phyloP scores from a whole-genome alignment of 164 flowering plant species.

The Pachysandra terminalis region DNA sequence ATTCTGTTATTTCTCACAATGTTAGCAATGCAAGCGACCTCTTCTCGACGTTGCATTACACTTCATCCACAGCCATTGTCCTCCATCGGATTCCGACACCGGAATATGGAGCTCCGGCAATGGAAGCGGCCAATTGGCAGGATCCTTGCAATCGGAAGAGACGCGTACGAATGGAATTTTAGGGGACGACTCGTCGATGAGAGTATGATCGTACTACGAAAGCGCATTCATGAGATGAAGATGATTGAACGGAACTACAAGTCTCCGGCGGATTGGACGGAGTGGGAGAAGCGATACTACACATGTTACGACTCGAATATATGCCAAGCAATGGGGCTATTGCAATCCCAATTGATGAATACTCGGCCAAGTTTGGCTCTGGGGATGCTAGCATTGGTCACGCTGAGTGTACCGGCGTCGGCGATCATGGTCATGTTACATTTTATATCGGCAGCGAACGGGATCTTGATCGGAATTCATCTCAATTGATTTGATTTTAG shows the following conservation, averaged over 20 bases:
- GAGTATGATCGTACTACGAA: conserved; percentile 18
- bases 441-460: not conserved
- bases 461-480: not conserved
- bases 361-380: conserved; percentile 17
- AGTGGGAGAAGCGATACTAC: conserved; percentile 21
- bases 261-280: conserved; percentile 18
- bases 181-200: conserved; percentile 15
- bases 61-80: too few relatives aligned
- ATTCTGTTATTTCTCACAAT: too few relatives aligned
- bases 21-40: too few relatives aligned
- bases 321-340: too few relatives aligned
- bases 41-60: too few relatives aligned
- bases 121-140: too few relatives aligned
- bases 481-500: too few relatives aligned
- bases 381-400: conserved; percentile 13
- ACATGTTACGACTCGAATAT: not conserved
- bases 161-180: not conserved
- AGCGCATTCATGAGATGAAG: conserved; percentile 23
- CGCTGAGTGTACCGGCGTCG: conserved; percentile 16
- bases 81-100: too few relatives aligned
- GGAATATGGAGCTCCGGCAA: too few relatives aligned
- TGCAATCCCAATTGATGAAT: too few relatives aligned
- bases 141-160: not conserved
- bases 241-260: conserved; percentile 17
- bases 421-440: not conserved